Evolutionary conservation across 176 grass and related monocot genomes (phyloP).

Genomic region (Luzula sylvatica): DNA sequence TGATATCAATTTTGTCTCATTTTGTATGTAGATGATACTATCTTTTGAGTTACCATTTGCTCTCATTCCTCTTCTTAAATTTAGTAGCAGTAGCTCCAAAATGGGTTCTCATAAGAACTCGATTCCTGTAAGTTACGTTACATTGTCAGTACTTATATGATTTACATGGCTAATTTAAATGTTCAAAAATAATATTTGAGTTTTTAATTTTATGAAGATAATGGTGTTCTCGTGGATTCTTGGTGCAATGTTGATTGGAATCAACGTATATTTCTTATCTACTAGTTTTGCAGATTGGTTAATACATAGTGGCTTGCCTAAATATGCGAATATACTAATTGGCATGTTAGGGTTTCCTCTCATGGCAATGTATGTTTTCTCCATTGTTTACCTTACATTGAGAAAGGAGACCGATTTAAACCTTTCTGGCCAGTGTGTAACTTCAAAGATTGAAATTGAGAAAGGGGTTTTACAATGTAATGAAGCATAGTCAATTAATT

Average conservation of each 20-base stretch:
- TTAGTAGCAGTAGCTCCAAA: constrained; percentile 44
- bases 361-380: constrained; percentile 48
- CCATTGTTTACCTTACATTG: constrained; percentile 41
- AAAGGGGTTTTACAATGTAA: neutral
- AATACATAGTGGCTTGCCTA: constrained; percentile 37
- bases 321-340: constrained; percentile 28
- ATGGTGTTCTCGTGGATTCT: constrained; percentile 49
- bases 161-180: neutral
- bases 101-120: constrained; percentile 56
- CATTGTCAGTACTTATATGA: neutral
- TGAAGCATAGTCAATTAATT: neutral
- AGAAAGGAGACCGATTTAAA: constrained; percentile 25
- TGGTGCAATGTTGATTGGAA: constrained; percentile 33
- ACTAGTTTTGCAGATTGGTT: constrained; percentile 45
- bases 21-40: constrained; percentile 44
- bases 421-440: neutral
- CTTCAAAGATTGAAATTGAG: neutral
- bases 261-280: constrained; percentile 64
- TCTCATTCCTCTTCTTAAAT: constrained; percentile 75
- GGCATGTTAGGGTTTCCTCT: constrained; percentile 56
- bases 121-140: constrained; percentile 34
- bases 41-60: constrained; percentile 76
- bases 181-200: neutral
- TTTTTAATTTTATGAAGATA: constrained; percentile 27
- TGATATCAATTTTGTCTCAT: too few species aligned